These are phyloP conservation scores for Fusarium sp. DNA, from an alignment of 2,329 filamentous ascomycete genomes.

Conservation along the genomic window DNA sequence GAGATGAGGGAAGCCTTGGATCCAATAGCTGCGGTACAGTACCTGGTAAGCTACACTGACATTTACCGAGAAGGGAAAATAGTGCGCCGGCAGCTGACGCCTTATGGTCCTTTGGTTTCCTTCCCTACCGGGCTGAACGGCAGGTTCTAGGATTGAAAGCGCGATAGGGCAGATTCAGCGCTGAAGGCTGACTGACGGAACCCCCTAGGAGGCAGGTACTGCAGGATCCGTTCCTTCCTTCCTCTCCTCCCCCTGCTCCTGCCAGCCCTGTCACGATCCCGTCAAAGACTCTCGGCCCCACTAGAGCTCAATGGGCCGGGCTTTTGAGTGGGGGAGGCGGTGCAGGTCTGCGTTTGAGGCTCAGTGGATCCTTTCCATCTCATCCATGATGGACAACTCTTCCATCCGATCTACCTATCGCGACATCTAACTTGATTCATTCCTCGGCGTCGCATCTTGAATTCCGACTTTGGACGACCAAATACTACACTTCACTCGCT, in stretches of 20 bases:
- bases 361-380: constrained; percentile 16
- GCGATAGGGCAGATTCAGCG: background rate
- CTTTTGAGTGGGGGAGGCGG: background rate
- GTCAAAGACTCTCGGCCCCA: constrained; percentile 6
- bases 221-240: background rate
- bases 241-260: background rate
- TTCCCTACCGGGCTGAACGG: background rate
- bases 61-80: background rate
- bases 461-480: background rate
- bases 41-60: background rate
- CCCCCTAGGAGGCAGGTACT: background rate
- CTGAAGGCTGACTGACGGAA: background rate
- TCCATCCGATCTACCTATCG: constrained; percentile 1
- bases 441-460: background rate
- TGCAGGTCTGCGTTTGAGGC: constrained; percentile 15
- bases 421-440: background rate
- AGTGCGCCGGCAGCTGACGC: background rate
- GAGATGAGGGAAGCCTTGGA: background rate
- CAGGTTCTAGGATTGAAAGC: background rate
- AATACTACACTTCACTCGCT: background rate
- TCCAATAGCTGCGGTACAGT: background rate
- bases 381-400: constrained; percentile 11
- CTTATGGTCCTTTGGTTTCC: background rate
- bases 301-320: constrained; percentile 11
- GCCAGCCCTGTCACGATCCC: background rate